Evolutionary conservation across 2,329 filamentous ascomycete genomes (phyloP), one percentile per base, ranked within the genome.

Genomic region (Fusarium mangiferae): DNA sequence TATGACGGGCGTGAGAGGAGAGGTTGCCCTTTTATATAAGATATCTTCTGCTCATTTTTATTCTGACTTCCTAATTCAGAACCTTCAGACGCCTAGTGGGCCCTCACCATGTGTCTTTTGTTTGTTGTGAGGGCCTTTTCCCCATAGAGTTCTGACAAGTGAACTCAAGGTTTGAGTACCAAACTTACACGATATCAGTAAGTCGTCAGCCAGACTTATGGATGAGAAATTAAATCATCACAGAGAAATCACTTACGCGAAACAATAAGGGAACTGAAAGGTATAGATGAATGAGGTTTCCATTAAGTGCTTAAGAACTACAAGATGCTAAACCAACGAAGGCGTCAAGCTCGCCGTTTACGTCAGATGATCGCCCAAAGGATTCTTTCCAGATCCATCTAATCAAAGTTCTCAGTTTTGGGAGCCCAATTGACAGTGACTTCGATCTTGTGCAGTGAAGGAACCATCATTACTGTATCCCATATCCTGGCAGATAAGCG

Each of bases 51-150:
- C n/a, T 20, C 13, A 15, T 36, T 12, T 52, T 12, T 26, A n/a
- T 26, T 22, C 22, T 26, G 20, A 6, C 13, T 15, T 36, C 20
- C 3, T 3, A 0, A 36, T 18, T 7, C 17, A 35, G 30, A 52
- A 36, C 18, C 9, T 52, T 52, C 4, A 20, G 12, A 12, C 6
- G 26, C 13, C 30, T 20, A 20, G 18, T 52, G 22, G 22, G 9
- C 5, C 17, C 8, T 51, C 2, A 11, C 1, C 5, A 41, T 14
- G 22, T 20, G n/a, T 33, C 12, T 35, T 35, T 9, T 2, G 2
- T 33, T 12, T n/a, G 22, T 17, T 33, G 3, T 18, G 17, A 51
- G n/a, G 30, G 13, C 12, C 17, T 24, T 51, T 28, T 15, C 20
- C 17, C n/a, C 12, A 2, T 33, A 51, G 30, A 35, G n/a, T 24